These are phyloP conservation scores for Quercus aquifolioides DNA, from an alignment of 306 rosid species.

Conservation along the genomic window DNA sequence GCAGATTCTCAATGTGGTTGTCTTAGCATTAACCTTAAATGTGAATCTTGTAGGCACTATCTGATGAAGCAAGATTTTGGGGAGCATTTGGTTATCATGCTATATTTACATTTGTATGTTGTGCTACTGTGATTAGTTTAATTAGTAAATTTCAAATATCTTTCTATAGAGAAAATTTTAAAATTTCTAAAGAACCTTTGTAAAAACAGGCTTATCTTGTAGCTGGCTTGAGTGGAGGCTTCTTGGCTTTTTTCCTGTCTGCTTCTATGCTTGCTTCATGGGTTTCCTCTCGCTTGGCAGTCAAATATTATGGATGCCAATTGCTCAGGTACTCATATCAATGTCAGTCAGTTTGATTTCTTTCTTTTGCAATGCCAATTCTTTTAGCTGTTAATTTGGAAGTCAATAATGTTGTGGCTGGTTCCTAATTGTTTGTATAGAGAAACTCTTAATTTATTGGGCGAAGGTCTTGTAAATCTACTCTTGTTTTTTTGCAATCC, in stretches of 20 bases:
- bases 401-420: background rate
- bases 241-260: conserved; percentile 57
- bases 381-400: background rate
- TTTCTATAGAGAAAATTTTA: background rate
- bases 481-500: background rate
- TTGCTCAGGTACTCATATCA: conserved; percentile 61
- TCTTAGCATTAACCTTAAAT: conserved; percentile 23
- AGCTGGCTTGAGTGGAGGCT: conserved; percentile 91
- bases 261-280: conserved; percentile 83
- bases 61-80: conserved; percentile 90
- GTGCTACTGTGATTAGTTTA: conserved; percentile 7
- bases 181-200: conserved; percentile 40
- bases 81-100: conserved; percentile 93
- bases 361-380: background rate
- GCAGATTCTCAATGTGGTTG: background rate
- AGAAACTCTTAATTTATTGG: background rate
- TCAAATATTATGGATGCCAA: conserved; percentile 52
- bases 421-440: background rate
- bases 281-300: conserved; percentile 59
- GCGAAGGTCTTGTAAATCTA: background rate
- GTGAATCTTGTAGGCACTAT: conserved; percentile 55
- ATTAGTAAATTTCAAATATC: background rate
- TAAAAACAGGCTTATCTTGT: conserved; percentile 80
- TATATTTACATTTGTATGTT: conserved; percentile 61
- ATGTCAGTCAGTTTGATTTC: conserved; percentile 14